Evolutionary conservation across 2,329 filamentous ascomycete genomes (phyloP), one percentile per base, ranked within the genome.

Genomic region (Ophiosphaerella herpotricha): DNA sequence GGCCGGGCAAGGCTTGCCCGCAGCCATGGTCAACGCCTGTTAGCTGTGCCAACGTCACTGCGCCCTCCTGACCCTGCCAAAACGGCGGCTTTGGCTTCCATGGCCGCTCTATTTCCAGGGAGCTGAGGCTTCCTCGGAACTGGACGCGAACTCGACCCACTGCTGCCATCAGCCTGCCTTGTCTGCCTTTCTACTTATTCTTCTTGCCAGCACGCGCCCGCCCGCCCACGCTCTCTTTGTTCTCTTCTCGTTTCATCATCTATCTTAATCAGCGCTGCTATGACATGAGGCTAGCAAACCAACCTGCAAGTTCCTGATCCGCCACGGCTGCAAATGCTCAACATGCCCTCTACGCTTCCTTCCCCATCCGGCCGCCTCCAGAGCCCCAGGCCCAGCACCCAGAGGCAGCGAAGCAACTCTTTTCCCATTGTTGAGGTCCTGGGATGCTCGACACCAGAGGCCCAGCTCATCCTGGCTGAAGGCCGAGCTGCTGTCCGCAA

Each of bases 341-440:
- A 39, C 42, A 72, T 71, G 64, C 54, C 69, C 41, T 56, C 54
- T 13, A 66, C 60, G 54, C 63, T 62, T 39, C 63, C 64, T 14
- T 57, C 62, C 7, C 60, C 59, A 14, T 51, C 50, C n/a, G 37
- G 52, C 7, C 55, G 51, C 43, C n/a, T 50, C 11, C 32, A 48
- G 16, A 64, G 60, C 49, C 55, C 57, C 9, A 62, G 68, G 26
- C 63, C 63, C 21, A 53, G 37, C 40, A 54, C 58, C 5, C 43
- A 63, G n/a, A 62, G 70, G 45, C 57, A 72, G 26, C 55, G 70
- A 54, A 73, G 69, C 53, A 72, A 71, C 42, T 73, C 70, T 2
- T 52, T 72, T 11, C 69, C 70, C 8, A 64, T 72, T 26, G 54
- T 68, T 8, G 67, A 72, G 33, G 68, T 64, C 26, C 29, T 73